Conservation (phyloP, 2,329 filamentous ascomycete species). For the Alternaria dauci region DNA sequence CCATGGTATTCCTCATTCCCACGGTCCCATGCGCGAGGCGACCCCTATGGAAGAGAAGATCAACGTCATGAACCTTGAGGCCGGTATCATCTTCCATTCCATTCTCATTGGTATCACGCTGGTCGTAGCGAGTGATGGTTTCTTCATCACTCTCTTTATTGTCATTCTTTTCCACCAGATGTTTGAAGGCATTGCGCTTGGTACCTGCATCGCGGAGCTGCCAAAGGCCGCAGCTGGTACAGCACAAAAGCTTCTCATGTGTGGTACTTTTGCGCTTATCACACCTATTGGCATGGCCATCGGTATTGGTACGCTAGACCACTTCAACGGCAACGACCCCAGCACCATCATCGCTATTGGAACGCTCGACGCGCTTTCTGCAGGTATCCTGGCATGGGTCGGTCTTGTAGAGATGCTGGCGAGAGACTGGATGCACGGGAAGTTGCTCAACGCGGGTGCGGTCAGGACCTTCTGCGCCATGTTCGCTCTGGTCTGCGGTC, state of each 20-base stretch:
- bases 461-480: conserved; percentile 61
- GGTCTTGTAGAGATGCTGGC: conserved; percentile 83
- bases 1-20: conserved; percentile 28
- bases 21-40: conserved; percentile 30
- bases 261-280: conserved; percentile 70
- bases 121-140: conserved; percentile 61
- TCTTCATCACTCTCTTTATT: conserved; percentile 61
- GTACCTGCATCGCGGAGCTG: conserved; percentile 72
- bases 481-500: conserved; percentile 65
- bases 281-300: conserved; percentile 84
- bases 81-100: conserved; percentile 78
- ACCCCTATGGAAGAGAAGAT: conserved; percentile 57
- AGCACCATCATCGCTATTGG: conserved; percentile 75
- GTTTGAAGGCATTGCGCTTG: conserved; percentile 79
- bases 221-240: conserved; percentile 48
- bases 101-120: conserved; percentile 71
- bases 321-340: conserved; percentile 77
- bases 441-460: conserved; percentile 60
- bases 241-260: conserved; percentile 68
- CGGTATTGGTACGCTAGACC: conserved; percentile 73
- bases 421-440: conserved; percentile 70
- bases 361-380: conserved; percentile 75
- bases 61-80: conserved; percentile 74
- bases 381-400: conserved; percentile 82
- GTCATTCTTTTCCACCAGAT: conserved; percentile 82